Conservation (phyloP, 768 basidiomycete genomes). For the Suillus occidentalis region DNA sequence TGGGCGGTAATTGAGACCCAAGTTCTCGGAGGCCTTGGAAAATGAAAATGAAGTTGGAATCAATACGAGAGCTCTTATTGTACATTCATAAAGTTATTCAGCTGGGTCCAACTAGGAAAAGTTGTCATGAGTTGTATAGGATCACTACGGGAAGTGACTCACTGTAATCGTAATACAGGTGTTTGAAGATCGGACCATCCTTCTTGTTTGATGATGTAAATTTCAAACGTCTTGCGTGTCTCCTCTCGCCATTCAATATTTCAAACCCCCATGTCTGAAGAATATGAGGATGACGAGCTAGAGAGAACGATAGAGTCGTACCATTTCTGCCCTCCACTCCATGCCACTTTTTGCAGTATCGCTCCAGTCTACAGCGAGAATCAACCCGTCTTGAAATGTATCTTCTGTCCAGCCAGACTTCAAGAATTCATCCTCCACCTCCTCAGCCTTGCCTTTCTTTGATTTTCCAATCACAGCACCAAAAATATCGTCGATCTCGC, state of each 20-base stretch:
- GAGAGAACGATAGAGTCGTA: constrained; percentile 24
- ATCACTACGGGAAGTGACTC: constrained; percentile 24
- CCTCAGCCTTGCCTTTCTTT: constrained; percentile 49
- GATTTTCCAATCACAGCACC: constrained; percentile 57
- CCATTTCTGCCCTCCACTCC: constrained; percentile 70
- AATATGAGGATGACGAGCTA: constrained; percentile 2
- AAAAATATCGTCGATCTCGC: constrained; percentile 60
- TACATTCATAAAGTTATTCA: constrained; percentile 10
- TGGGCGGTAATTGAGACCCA: not conserved
- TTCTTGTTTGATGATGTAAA: constrained; percentile 63
- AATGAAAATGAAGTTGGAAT: not conserved
- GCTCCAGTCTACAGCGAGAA: constrained; percentile 48
- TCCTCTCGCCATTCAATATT: constrained; percentile 54
- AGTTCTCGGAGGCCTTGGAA: not conserved
- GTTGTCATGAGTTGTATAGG: constrained; percentile 14
- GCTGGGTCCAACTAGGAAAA: constrained; percentile 17
- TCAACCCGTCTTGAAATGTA: constrained; percentile 32
- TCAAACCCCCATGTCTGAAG: constrained; percentile 65
- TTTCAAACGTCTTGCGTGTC: constrained; percentile 59
- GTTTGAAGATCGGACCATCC: constrained; percentile 47
- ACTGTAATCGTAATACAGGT: constrained; percentile 71
- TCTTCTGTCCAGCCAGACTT: constrained; percentile 44
- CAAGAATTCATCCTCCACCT: constrained; percentile 46
- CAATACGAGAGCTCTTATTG: not conserved
- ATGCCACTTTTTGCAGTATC: constrained; percentile 60